phyloP scores from a whole-genome alignment of 2,329 filamentous ascomycete genomes.

The Aspergillus ustus region DNA sequence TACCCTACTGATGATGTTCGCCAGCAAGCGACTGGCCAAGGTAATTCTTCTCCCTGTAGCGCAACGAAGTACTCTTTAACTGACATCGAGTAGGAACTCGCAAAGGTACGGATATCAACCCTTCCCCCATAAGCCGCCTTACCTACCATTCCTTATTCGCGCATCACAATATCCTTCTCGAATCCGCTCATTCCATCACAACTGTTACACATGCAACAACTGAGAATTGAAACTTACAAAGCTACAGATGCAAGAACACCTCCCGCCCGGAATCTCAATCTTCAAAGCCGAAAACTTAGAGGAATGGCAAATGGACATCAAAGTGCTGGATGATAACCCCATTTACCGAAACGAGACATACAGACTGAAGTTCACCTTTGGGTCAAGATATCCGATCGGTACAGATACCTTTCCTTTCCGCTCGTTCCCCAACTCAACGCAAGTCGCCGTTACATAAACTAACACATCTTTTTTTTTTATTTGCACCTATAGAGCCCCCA shows the following conservation, averaged over 20 bases:
- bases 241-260: slow-evolving; percentile 59
- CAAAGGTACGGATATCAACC: slow-evolving; percentile 52
- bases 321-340: slow-evolving; percentile 87
- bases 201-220: too few relatives aligned
- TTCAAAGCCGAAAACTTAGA: slow-evolving; percentile 80
- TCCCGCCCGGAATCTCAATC: slow-evolving; percentile 74
- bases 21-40: slow-evolving; percentile 53
- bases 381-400: slow-evolving; percentile 87
- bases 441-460: background rate
- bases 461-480: background rate
- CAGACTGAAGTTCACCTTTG: slow-evolving; percentile 86
- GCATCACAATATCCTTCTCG: too few relatives aligned
- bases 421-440: background rate
- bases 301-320: slow-evolving; percentile 91
- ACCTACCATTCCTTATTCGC: background rate
- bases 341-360: slow-evolving; percentile 81
- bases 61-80: background rate
- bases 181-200: too few relatives aligned
- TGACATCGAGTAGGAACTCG: slow-evolving; percentile 51
- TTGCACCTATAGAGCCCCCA: slow-evolving; percentile 71
- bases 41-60: slow-evolving; percentile 35
- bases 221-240: background rate
- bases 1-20: slow-evolving; percentile 49
- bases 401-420: slow-evolving; percentile 32
- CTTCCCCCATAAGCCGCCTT: background rate